Conservation (phyloP, 1,139 yeast species). For the Nakaseomyces bracarensis region DNA sequence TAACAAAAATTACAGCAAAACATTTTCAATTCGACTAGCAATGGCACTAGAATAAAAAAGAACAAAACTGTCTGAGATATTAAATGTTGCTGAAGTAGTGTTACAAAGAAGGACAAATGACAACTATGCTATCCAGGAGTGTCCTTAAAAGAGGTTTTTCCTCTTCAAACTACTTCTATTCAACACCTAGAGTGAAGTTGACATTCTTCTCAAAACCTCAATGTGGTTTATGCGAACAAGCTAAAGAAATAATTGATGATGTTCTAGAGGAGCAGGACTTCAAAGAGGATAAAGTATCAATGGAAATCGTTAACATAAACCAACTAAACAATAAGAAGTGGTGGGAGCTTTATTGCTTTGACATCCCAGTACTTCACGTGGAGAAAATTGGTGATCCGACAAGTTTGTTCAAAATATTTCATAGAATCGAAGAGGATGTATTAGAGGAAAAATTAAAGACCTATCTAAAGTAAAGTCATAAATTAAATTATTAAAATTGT, state of each 20-base stretch:
- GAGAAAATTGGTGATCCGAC: constrained; percentile 40
- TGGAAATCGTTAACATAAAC: constrained; percentile 57
- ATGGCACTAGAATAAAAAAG: too few species aligned
- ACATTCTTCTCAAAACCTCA: constrained; percentile 71
- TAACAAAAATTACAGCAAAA: too few species aligned
- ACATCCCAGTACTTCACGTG: constrained; percentile 81
- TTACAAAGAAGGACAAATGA: not conserved
- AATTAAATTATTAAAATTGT: not conserved
- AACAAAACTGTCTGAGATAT: too few species aligned
- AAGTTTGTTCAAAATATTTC: constrained; percentile 64
- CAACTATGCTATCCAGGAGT: not conserved
- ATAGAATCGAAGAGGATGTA: constrained; percentile 50
- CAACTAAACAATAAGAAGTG: constrained; percentile 58
- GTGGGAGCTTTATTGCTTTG: constrained; percentile 80
- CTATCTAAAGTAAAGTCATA: not conserved
- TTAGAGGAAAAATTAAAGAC: constrained; percentile 37
- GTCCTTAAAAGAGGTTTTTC: not conserved
- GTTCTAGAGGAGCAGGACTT: constrained; percentile 27
- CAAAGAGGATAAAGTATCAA: constrained; percentile 30
- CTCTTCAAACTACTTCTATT: not conserved
- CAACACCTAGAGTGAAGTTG: constrained; percentile 26
- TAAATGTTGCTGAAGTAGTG: too few species aligned
- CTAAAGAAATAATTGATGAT: constrained; percentile 45
- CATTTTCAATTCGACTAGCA: too few species aligned
- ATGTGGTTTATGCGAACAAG: constrained; percentile 73